Evolutionary conservation across 495 filamentous ascomycete species (phyloP).

Genomic region (Penicillium steckii): DNA sequence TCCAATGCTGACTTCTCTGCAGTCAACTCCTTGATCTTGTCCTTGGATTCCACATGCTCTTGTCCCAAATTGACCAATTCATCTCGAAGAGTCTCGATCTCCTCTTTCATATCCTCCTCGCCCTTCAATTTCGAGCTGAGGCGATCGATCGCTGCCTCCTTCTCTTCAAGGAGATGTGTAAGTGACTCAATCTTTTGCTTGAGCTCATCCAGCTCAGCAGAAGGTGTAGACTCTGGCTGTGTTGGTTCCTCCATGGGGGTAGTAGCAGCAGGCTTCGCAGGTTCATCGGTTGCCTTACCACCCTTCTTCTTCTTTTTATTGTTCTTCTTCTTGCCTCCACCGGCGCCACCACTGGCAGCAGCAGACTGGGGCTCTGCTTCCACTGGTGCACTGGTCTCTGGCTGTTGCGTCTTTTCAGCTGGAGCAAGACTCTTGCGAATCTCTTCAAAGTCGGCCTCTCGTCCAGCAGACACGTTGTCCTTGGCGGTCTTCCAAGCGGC

Average conservation of each 20-base stretch:
- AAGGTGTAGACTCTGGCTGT: slow-evolving; percentile 23
- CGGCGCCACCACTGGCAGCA: slow-evolving; percentile 18
- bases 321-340: slow-evolving; percentile 62
- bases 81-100: slow-evolving; percentile 81
- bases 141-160: slow-evolving; percentile 66
- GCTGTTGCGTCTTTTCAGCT: slow-evolving; percentile 11
- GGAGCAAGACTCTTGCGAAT: slow-evolving; percentile 33
- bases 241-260: slow-evolving; percentile 18
- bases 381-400: slow-evolving; percentile 9
- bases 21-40: slow-evolving; percentile 66
- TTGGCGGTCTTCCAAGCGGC: slow-evolving; percentile 36
- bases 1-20: slow-evolving; percentile 60
- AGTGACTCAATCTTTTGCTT: slow-evolving; percentile 54
- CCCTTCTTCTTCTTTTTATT: slow-evolving; percentile 92
- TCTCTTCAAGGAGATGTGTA: slow-evolving; percentile 63
- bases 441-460: slow-evolving; percentile 34
- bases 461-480: slow-evolving; percentile 31
- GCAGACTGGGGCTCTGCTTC: slow-evolving; percentile 23
- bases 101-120: slow-evolving; percentile 78
- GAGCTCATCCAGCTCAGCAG: slow-evolving; percentile 39
- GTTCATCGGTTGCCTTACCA: slow-evolving; percentile 48
- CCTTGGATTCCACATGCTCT: slow-evolving; percentile 80
- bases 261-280: slow-evolving; percentile 31
- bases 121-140: slow-evolving; percentile 66
- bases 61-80: slow-evolving; percentile 72